Conservation (phyloP, 2,329 filamentous ascomycete species). For the Alternaria arbusti region DNA sequence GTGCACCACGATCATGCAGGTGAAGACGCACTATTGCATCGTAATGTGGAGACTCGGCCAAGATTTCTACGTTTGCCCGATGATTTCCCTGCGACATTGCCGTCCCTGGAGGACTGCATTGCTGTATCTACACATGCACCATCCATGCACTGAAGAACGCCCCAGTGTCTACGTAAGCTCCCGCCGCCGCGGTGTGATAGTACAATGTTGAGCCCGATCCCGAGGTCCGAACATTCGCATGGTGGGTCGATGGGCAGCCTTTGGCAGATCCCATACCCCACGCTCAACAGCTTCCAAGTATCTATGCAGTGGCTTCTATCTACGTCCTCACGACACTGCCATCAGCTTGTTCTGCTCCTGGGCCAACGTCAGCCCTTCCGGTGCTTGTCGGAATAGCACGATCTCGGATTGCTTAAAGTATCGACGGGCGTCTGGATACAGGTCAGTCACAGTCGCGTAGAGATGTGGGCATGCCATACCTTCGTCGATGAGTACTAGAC, state of each 20-base stretch:
- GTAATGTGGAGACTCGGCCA: conserved; percentile 5
- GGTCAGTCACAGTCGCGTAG: conserved; percentile 9
- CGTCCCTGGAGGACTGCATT: neutral
- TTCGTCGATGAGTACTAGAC: conserved; percentile 93
- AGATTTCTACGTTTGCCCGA: neutral
- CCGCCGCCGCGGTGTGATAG: neutral
- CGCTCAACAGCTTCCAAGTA: neutral
- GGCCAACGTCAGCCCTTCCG: conserved; percentile 57
- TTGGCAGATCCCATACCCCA: neutral
- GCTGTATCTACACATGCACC: neutral
- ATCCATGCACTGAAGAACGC: neutral
- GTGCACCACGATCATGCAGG: neutral
- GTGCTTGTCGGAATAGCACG: conserved; percentile 84
- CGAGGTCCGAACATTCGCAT: neutral
- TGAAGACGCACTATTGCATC: neutral
- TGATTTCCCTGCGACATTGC: neutral
- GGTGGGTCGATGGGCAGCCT: neutral
- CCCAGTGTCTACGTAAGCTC: neutral
- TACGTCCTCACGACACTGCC: conserved; percentile 40
- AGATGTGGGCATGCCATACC: conserved; percentile 56
- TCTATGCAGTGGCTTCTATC: neutral
- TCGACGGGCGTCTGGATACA: conserved; percentile 78
- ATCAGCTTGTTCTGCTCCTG: conserved; percentile 56
- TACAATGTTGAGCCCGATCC: neutral
- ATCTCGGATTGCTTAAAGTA: conserved; percentile 99